Percentiles rank a stretch among this genome's conserved stretches.
These are phyloP conservation scores for Ustilago xerochloae DNA, from an alignment of 1,284 basidiomycete species.

Conservation along the genomic window DNA sequence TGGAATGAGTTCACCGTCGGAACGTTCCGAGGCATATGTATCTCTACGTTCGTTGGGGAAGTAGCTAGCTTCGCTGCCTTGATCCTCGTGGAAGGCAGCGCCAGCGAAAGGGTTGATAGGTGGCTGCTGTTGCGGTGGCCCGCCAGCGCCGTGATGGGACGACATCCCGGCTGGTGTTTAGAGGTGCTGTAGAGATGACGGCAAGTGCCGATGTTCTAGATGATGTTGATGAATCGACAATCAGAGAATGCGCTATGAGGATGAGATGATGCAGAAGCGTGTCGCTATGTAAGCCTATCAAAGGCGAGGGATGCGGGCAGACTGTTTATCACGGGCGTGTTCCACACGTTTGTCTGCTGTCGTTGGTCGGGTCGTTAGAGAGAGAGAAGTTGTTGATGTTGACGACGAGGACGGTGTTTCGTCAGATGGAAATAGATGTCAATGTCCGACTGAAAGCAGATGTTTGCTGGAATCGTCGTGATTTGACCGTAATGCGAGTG, in stretches of 20 bases:
- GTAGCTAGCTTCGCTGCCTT: conserved; percentile 55
- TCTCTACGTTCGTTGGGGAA: conserved; percentile 59
- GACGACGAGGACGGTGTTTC: background rate
- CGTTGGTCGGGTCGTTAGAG: conserved; percentile 6
- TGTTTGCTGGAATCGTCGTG: too few relatives aligned
- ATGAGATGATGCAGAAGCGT: background rate
- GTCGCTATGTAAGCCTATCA: conserved; percentile 13
- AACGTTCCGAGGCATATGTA: conserved; percentile 61
- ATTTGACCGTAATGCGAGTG: too few relatives aligned
- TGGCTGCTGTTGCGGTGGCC: conserved; percentile 45
- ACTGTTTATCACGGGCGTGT: background rate
- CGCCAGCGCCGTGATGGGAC: conserved; percentile 47
- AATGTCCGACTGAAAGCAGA: too few relatives aligned
- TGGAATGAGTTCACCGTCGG: conserved; percentile 60
- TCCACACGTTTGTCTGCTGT: background rate
- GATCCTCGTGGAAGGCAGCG: conserved; percentile 56
- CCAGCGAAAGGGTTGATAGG: conserved; percentile 56
- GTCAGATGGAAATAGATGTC: too few relatives aligned
- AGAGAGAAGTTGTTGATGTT: background rate
- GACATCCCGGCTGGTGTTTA: conserved; percentile 30
- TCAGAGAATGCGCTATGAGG: too few relatives aligned
- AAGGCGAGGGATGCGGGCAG: conserved; percentile 1
- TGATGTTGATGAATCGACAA: background rate
- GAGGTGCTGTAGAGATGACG: background rate
- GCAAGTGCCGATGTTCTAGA: background rate